phyloP scores from a whole-genome alignment of 2,329 filamentous ascomycete species.

The Thelonectria discophora region DNA sequence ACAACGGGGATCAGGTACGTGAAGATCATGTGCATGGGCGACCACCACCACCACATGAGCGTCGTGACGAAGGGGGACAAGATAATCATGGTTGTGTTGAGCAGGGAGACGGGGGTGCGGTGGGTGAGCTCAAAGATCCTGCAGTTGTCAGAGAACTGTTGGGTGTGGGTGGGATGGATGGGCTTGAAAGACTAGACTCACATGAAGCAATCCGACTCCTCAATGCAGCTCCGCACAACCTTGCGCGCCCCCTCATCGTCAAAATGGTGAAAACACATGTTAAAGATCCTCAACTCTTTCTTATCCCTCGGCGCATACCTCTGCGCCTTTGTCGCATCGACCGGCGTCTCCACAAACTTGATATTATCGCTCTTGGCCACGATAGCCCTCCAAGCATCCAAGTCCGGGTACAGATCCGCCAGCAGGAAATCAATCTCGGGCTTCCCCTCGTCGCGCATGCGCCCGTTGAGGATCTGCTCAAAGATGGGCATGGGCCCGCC shows the following conservation, averaged over 20 bases:
- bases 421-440: conserved; percentile 32
- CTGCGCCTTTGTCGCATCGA: conserved; percentile 30
- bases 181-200: conserved; percentile 13
- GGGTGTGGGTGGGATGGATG: too few relatives aligned
- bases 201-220: conserved; percentile 35
- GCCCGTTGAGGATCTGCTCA: conserved; percentile 32
- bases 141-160: neutral
- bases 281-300: conserved; percentile 37
- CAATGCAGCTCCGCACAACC: conserved; percentile 34
- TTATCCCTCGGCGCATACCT: conserved; percentile 30
- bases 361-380: conserved; percentile 33
- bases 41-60: conserved; percentile 36
- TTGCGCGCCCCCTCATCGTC: conserved; percentile 35
- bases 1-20: conserved; percentile 35
- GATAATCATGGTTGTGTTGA: conserved; percentile 36
- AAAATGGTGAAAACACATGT: conserved; percentile 39
- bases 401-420: conserved; percentile 34
- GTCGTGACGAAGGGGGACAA: conserved; percentile 35
- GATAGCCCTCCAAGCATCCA: conserved; percentile 35
- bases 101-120: conserved; percentile 32
- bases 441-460: conserved; percentile 29
- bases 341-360: conserved; percentile 31
- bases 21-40: conserved; percentile 35
- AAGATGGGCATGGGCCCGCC: conserved; percentile 36
- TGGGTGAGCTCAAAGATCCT: conserved; percentile 38